Percentiles rank a stretch among this genome's conserved stretches.
These are phyloP conservation scores for Globisporangium nagaii DNA, from an alignment of 352 stramenopile species.

Conservation along the genomic window DNA sequence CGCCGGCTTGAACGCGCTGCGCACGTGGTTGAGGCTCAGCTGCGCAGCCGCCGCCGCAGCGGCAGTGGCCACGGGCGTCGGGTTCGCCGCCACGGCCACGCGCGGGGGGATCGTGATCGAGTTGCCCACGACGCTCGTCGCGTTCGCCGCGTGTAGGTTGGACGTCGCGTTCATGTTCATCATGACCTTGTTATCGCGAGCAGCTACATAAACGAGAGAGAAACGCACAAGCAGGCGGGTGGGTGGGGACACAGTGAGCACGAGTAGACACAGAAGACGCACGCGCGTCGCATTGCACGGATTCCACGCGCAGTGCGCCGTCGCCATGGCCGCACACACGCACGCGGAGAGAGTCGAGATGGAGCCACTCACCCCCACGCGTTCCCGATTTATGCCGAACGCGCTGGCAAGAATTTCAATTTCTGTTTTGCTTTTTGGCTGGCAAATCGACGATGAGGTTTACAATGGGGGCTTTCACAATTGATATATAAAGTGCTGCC, in stretches of 20 bases:
- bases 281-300: too few species aligned
- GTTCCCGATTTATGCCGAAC: too few species aligned
- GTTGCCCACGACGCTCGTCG: constrained; percentile 73
- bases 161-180: constrained; percentile 42
- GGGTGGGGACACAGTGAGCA: background rate
- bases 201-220: background rate
- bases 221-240: background rate
- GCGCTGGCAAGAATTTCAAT: too few species aligned
- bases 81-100: constrained; percentile 12
- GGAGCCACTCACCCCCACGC: background rate
- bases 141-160: constrained; percentile 79
- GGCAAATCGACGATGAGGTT: too few species aligned
- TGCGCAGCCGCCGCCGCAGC: constrained; percentile 26
- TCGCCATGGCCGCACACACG: too few species aligned
- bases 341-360: background rate
- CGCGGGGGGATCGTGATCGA: constrained; percentile 67
- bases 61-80: constrained; percentile 22
- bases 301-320: too few species aligned
- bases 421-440: too few species aligned
- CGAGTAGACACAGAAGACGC: background rate
- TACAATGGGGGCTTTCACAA: too few species aligned
- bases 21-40: constrained; percentile 64
- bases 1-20: constrained; percentile 63
- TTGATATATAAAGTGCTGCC: too few species aligned
- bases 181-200: background rate